Evolutionary conservation across 202 grass and related monocot species (phyloP), one percentile per base, ranked within the genome.

Genomic region (Setaria italica): DNA sequence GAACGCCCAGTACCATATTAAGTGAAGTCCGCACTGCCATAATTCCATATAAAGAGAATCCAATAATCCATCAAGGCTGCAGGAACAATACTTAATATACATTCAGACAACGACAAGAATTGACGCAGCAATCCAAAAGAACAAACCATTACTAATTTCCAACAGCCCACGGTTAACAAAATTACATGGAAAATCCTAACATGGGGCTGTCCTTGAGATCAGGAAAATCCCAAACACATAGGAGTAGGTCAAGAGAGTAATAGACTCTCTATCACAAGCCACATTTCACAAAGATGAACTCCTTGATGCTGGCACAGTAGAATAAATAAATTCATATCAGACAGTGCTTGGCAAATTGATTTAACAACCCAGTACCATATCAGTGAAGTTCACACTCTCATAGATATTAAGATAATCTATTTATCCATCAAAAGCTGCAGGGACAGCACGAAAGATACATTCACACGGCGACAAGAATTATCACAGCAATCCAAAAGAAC

Each of bases 301-400:
- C 78, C 86, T 48, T 87, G 43, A 84, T 90, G 80, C 84, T 91
- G 85, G 77, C 78, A 56, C 1, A 83, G 25, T 63, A 56, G 47
- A 77, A 80, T 17, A 74, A 67, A 29, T 19, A 68, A 2, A 57
- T 66, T 86, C 2, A 74, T 78, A 84, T 76, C 43, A 71, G 49
- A 48, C 55, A 69, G 45, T 3, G 69, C 1, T 16, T 34, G 11
- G 62, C 3, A 41, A 41, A 90, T 39, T 76, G 29, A 63, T 70
- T 2, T 25, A 80, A 47, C 17, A 41, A 32, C 20, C 5, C 7
- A 46, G 9, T 53, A 70, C 29, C 46, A 76, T 74, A 85, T 35
- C 74, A 81, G 35, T 62, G 34, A 17, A 76, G 42, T 49, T 9
- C 41, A 64, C 30, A 2, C 47, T 65, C 43, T 53, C 33, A 80